Evolutionary conservation across 495 filamentous ascomycete genomes (phyloP).

Genomic region (Penicillium coffeae): DNA sequence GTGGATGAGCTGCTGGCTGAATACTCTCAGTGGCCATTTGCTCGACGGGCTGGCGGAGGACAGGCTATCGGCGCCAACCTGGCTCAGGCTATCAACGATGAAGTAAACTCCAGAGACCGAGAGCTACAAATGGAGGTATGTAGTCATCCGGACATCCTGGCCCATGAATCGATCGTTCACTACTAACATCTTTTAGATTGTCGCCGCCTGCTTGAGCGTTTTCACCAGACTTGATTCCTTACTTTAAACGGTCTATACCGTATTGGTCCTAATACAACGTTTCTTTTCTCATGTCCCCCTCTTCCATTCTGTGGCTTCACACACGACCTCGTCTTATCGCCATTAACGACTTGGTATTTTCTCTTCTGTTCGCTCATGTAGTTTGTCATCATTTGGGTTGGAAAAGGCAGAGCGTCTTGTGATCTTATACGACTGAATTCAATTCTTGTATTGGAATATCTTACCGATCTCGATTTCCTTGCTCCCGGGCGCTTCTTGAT

Average conservation of each 20-base stretch:
- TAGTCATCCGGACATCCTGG: slow-evolving; percentile 5
- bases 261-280: slow-evolving; percentile 25
- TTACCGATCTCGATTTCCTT: slow-evolving; percentile 5
- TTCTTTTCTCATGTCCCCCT: slow-evolving; percentile 8
- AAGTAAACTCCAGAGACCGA: slow-evolving; percentile 72
- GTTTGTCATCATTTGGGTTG: slow-evolving; percentile 34
- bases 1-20: slow-evolving; percentile 94
- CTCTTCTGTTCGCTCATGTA: slow-evolving; percentile 33
- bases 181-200: slow-evolving; percentile 55
- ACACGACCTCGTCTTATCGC: slow-evolving; percentile 3
- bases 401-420: slow-evolving; percentile 25
- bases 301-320: slow-evolving; percentile 10
- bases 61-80: slow-evolving; percentile 89
- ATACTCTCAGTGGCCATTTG: slow-evolving; percentile 97
- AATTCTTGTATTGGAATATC: slow-evolving; percentile 28
- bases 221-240: slow-evolving; percentile 95
- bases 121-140: slow-evolving; percentile 91
- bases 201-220: slow-evolving; percentile 92
- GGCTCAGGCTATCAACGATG: slow-evolving; percentile 81
- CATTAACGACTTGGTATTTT: slow-evolving; percentile 14
- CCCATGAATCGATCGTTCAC: no score
- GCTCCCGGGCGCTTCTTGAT: slow-evolving; percentile 15
- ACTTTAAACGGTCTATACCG: slow-evolving; percentile 53
- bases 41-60: slow-evolving; percentile 66
- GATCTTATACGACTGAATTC: slow-evolving; percentile 26